Evolutionary conservation across 2,329 filamentous ascomycete genomes (phyloP).

Genomic region (Verruconis gallopava): DNA sequence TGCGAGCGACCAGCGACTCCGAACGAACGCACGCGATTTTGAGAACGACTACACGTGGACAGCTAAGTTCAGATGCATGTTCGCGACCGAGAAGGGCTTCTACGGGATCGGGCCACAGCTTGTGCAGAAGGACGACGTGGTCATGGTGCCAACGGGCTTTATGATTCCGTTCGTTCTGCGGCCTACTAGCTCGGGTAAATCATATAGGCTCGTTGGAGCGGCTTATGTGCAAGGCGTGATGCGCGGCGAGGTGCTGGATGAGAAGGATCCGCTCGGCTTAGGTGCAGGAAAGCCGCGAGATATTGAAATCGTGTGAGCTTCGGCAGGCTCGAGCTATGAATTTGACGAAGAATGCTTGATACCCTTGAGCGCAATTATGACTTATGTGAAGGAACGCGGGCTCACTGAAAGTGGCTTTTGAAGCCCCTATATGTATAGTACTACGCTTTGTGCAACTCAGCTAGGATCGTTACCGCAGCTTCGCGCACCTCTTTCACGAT

Average conservation of each 20-base stretch:
- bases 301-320: background rate
- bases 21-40: slow-evolving; percentile 1
- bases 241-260: background rate
- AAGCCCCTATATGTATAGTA: too few species aligned
- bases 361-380: background rate
- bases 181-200: background rate
- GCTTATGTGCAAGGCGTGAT: slow-evolving; percentile 6
- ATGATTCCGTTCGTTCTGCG: slow-evolving; percentile 5
- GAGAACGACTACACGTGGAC: slow-evolving; percentile 2
- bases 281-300: background rate
- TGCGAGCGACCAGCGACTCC: background rate
- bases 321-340: too few species aligned
- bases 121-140: background rate
- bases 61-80: background rate
- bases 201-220: slow-evolving; percentile 2
- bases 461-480: slow-evolving; percentile 24
- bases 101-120: slow-evolving; percentile 6
- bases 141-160: background rate
- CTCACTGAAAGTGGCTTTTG: too few species aligned
- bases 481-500: slow-evolving; percentile 38
- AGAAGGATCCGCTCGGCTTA: background rate
- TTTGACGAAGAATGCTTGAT: background rate
- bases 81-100: slow-evolving; percentile 5
- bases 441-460: too few species aligned
- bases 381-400: too few species aligned